Conservation (phyloP, 2,329 filamentous ascomycete genomes). For the Elsinoe ampelina region DNA sequence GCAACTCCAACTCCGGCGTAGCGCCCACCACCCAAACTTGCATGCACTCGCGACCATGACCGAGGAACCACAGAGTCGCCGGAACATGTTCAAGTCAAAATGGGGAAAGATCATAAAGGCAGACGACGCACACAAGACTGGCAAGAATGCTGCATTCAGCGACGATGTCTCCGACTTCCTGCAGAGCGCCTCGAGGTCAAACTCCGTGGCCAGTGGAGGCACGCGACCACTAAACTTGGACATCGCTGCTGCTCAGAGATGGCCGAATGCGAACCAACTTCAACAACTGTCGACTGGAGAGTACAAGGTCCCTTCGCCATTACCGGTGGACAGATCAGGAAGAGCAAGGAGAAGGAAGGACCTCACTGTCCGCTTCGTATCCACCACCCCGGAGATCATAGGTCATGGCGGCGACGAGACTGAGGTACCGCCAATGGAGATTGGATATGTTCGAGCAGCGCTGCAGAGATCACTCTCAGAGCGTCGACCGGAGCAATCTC, state of each 20-base stretch:
- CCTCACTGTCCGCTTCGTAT: slow-evolving; percentile 63
- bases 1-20: background rate
- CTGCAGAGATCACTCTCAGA: slow-evolving; percentile 23
- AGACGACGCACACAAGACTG: slow-evolving; percentile 21
- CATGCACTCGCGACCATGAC: slow-evolving; percentile 8
- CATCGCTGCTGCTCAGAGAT: slow-evolving; percentile 40
- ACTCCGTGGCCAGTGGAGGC: slow-evolving; percentile 19
- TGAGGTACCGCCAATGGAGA: slow-evolving; percentile 60
- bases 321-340: slow-evolving; percentile 17
- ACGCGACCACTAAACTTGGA: slow-evolving; percentile 33
- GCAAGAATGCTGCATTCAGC: slow-evolving; percentile 31
- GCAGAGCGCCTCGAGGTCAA: slow-evolving; percentile 41
- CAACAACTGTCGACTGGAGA: slow-evolving; percentile 18
- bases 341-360: slow-evolving; percentile 51
- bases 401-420: slow-evolving; percentile 87
- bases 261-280: slow-evolving; percentile 41
- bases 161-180: slow-evolving; percentile 51
- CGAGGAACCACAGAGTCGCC: slow-evolving; percentile 4
- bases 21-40: background rate
- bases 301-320: slow-evolving; percentile 21
- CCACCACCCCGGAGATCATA: slow-evolving; percentile 68
- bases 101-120: slow-evolving; percentile 23
- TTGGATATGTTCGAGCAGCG: slow-evolving; percentile 48
- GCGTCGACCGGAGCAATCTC: slow-evolving; percentile 17
- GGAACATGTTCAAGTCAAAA: slow-evolving; percentile 15